Conservation (phyloP, 2,329 filamentous ascomycete genomes). For the Cordyceps javanica region DNA sequence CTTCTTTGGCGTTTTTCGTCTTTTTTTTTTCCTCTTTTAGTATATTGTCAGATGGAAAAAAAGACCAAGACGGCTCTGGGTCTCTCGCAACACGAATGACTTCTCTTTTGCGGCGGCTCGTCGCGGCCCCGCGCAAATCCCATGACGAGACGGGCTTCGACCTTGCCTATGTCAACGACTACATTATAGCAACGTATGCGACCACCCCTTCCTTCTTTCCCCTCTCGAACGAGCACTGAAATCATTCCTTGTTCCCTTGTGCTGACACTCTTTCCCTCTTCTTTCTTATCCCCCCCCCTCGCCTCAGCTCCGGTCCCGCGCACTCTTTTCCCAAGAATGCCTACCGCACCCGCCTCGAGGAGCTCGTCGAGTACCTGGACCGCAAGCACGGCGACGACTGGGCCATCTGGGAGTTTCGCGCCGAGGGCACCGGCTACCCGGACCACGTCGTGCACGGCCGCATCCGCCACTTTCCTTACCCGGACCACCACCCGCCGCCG, state of each 20-base stretch:
- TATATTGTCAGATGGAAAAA: too few species aligned
- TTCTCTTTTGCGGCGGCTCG: slow-evolving; percentile 80
- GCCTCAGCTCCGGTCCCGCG: slow-evolving; percentile 74
- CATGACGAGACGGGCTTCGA: slow-evolving; percentile 87
- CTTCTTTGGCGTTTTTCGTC: too few species aligned
- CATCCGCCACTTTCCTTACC: slow-evolving; percentile 90
- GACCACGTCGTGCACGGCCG: slow-evolving; percentile 81
- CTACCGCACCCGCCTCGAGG: slow-evolving; percentile 88
- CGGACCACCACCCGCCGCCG: slow-evolving; percentile 93
- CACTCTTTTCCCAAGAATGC: slow-evolving; percentile 84
- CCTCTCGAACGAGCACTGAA: too few species aligned
- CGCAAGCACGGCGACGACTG: slow-evolving; percentile 75
- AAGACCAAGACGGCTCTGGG: too few species aligned
- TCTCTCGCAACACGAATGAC: slow-evolving; percentile 47
- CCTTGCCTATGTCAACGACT: slow-evolving; percentile 89
- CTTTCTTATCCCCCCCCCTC: not conserved
- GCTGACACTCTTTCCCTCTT: too few species aligned
- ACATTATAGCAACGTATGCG: slow-evolving; percentile 59
- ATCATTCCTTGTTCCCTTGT: too few species aligned
- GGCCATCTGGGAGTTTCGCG: slow-evolving; percentile 97
- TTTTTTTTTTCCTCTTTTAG: too few species aligned
- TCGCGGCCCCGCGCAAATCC: slow-evolving; percentile 76
- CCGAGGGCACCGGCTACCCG: slow-evolving; percentile 92
- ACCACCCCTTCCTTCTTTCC: too few species aligned
- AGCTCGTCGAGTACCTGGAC: slow-evolving; percentile 83